Base-by-base conservation (phyloP, 106 monocot species). In the Allium cepa region DNA sequence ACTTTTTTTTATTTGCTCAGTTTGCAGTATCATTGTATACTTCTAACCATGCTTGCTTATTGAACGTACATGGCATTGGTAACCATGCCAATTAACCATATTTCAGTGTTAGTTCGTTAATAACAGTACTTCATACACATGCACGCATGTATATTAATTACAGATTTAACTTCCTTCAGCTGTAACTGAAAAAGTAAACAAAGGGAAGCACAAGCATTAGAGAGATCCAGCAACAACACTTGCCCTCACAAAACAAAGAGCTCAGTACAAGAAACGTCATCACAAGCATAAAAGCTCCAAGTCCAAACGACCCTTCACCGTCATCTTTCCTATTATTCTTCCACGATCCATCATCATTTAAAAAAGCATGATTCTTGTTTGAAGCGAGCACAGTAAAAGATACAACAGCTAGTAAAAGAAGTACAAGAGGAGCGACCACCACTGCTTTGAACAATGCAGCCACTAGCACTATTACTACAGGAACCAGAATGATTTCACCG, bases 211-310 rank as follows among this genome's bases (percentile, higher is more conserved):
- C n/a, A n/a, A n/a, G n/a, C n/a, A n/a, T n/a, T n/a, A 66, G 22
- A 66, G 66, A 49, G 50, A 66, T 22, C 66, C 66, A 66, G 17
- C 66, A 49, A 22, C 22, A 66, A 17, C 66, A 66, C 66, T 66
- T 50, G 7, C 47, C 63, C 17, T 66, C 66, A 50, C 49, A 66
- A 26, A 66, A 66, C 17, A 66, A 66, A 12, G 10, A 50, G 18
- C 66, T 66, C 17, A 50, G 12, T 26, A 66, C 11, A 1, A 66
- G 50, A 50, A 66, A 66, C 6, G 51, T 17, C 66, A 66, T 66
- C 9, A 66, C 49, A 66, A 66, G 50, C 49, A 66, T 50, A 26
- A 66, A 66, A 3, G 18, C 50, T 50, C 66, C 64, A 4, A 64
- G 6, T 17, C 64, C 66, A 50, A 66, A 66, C 66, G 50, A 49